Evolutionary conservation across 306 rosid genomes (phyloP), one percentile per base, ranked within the genome.

Genomic region (Senna siamea): DNA sequence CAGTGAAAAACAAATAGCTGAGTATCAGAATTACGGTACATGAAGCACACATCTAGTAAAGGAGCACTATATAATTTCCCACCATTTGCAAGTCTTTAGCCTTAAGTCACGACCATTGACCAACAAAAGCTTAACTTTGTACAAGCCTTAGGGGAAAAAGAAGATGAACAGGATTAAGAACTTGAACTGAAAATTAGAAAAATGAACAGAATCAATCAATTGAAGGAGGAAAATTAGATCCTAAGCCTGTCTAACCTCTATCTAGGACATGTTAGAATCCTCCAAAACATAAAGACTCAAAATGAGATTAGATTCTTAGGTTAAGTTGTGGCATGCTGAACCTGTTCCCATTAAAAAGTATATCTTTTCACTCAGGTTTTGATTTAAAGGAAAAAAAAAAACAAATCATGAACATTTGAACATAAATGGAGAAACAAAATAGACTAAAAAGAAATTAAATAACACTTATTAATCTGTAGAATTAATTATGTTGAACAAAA

Each of bases 361-460:
- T 60, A 51, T 53, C 58, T 35, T 68, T 64, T 40, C 40, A 43
- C 64, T 41, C 62, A 54, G 51, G 38, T 35, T 20, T 62, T 55
- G 30, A 51, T 75, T 53, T 30, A 23, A 17, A 9, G 56, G 14
- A 19, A n/a, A 30, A 44, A 67, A 64, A 48, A 8, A 62, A 40
- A 18, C 6, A 76, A 65, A 30, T 26, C 55, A 30, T 8, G 52
- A 66, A 67, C 32, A 64, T 70, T 62, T 35, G 64, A 75, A 62
- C 30, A 53, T 61, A 68, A 78, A 78, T 70, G 37, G 13, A 59
- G 17, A 63, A 68, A 5, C 1, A 46, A 34, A 80, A 40, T 59
- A 30, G 13, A 72, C 57, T 41, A 46, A 43, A 41, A 50, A 40
- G 62, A 32, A 43, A 67, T 54, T 28, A 28, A 41, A 43, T 19